phyloP scores from a whole-genome alignment of 2,329 filamentous ascomycete species.

The Cladosporium sp. region DNA sequence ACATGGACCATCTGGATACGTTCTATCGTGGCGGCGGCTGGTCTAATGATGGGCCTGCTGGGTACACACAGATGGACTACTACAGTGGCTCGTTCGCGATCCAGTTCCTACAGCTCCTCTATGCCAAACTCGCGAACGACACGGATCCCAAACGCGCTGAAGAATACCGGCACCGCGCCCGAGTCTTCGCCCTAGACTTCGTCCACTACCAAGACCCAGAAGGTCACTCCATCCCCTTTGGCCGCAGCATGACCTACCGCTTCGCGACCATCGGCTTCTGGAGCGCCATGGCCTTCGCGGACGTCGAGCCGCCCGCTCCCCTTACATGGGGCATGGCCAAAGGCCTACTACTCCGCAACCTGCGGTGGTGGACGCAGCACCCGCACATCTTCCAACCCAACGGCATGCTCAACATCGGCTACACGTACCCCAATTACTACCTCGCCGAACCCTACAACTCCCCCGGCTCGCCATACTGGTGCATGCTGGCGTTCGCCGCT shows the following conservation, averaged over 20 bases:
- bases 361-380: constrained; percentile 75
- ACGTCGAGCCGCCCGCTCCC: constrained; percentile 64
- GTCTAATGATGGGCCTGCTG: constrained; percentile 71
- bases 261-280: constrained; percentile 83
- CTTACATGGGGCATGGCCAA: constrained; percentile 75
- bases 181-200: constrained; percentile 62
- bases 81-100: constrained; percentile 80
- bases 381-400: constrained; percentile 67
- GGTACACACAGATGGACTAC: constrained; percentile 79
- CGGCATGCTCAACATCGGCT: constrained; percentile 69
- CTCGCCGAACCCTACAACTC: constrained; percentile 81
- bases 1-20: constrained; percentile 71
- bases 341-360: constrained; percentile 65
- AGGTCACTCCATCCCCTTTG: constrained; percentile 68
- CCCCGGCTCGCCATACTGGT: constrained; percentile 68
- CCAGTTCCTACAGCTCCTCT: constrained; percentile 71
- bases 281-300: constrained; percentile 69
- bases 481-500: constrained; percentile 69
- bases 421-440: constrained; percentile 74
- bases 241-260: constrained; percentile 71
- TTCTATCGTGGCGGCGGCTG: constrained; percentile 78
- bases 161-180: constrained; percentile 64
- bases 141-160: constrained; percentile 58
- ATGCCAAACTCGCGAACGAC: constrained; percentile 63
- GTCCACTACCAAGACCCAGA: constrained; percentile 70